Evolutionary conservation across 306 rosid species (phyloP), one percentile per base, ranked within the genome.

Genomic region (Citrullus mucosospermus): DNA sequence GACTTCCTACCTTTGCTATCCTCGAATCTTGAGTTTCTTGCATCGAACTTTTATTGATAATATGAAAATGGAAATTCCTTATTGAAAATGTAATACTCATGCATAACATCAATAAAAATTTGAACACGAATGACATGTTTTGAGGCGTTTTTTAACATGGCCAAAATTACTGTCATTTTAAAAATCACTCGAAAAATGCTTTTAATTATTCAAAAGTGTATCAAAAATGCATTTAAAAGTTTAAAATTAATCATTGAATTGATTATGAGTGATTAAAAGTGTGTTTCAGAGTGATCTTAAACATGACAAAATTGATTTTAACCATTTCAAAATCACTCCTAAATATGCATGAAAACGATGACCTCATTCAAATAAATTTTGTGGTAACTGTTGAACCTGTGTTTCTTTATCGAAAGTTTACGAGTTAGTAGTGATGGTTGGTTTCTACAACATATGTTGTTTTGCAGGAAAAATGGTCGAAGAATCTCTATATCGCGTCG

Each of bases 381-480:
- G 78, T 74, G 63, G 18, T 53, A 8, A 12, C 48, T 53, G 46
- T 32, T 50, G 62, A 51, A 32, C 25, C 32, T 11, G 7, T 44
- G 57, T 70, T 48, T 50, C 44, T 0, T 50, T 16, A 8, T 59
- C 60, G 20, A 30, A 22, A 50, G 13, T 74, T 74, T 3, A 3
- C 1, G 48, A 53, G 32, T 53, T 74, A 9, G 78, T 74, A 51
- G 30, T 74, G 50, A 72, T 72, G 44, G 17, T 28, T 74, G 30
- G 67, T 20, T 25, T 59, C 62, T 30, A 63, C 75, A 76, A 44
- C n/a, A 53, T 76, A 20, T 75, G 59, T 54, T 72, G n/a, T 41
- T 63, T 82, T 85, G 84, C 93, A 93, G 98, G 98, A 93, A 54
- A 93, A 93, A 74, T 93, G 98, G 98, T 80, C 96, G 73, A 93